Evolutionary conservation across 768 basidiomycete species (phyloP), one percentile per base, ranked within the genome.

Genomic region (Mycena vulgaris): DNA sequence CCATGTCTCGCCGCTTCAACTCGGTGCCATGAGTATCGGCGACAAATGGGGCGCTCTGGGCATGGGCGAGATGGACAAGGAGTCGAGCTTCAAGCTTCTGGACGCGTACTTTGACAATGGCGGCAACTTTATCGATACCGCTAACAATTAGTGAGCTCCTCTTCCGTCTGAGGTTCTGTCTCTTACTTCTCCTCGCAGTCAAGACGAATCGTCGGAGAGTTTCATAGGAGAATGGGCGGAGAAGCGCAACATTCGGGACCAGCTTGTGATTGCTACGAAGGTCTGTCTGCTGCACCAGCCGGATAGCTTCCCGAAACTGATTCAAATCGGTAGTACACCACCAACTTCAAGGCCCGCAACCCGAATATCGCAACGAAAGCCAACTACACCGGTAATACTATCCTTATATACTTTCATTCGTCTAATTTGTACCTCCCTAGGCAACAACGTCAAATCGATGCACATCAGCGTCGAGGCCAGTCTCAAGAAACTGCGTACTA

Each of bases 141-240:
- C 70, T 13, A 67, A 58, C 39, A 63, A 62, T 25, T 71, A 71
- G 70, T 71, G 47, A 2, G 64, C 58, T 30, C 30, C n/a, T 39
- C 57, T 47, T 13, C 28, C 21, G 17, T 49, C 30, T 3, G 0
- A 19, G 21, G 13, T 53, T 19, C 23, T 31, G 21, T 39, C 27
- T 17, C 25, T 42, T 28, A 42, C 30, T 8, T 35, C 8, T 39
- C 19, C 40, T 39, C 35, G 3, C 23, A 87, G 85, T 63, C 88
- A 91, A 70, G 84, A 89, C 65, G 89, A 87, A 68, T 75, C 83
- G n/a, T 89, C 88, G 5, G 90, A 93, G 75, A 62, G 70, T 58
- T 85, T 85, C 71, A 81, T 89, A 33, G 88, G 88, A 5, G 87
- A 89, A 74, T 89, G 87, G 88, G 84, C 85, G 62, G 82, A 86